These are phyloP conservation scores for Botryosphaeria dothidea DNA, from an alignment of 2,329 filamentous ascomycete species.

Conservation along the genomic window DNA sequence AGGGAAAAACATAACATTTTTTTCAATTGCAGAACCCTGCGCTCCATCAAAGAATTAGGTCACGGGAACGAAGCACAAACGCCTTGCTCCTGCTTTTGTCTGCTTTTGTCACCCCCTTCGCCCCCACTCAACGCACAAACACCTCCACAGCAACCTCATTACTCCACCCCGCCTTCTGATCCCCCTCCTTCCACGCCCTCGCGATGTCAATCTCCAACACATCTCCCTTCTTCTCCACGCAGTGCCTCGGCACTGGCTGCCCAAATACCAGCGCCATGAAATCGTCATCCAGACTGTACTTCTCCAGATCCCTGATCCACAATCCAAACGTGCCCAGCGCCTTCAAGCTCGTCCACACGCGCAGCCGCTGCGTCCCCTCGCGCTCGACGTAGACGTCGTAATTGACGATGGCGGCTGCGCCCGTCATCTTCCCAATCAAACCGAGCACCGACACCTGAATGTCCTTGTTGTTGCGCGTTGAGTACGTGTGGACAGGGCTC, in stretches of 20 bases:
- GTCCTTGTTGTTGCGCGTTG: conserved; percentile 29
- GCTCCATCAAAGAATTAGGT: too few relatives aligned
- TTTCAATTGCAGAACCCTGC: too few relatives aligned
- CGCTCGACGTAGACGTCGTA: conserved; percentile 58
- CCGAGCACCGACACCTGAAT: conserved; percentile 71
- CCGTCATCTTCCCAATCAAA: conserved; percentile 85
- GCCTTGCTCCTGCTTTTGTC: too few relatives aligned
- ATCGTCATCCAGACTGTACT: conserved; percentile 61
- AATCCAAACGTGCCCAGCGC: conserved; percentile 77
- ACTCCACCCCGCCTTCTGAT: conserved; percentile 70
- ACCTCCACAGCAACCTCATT: conserved; percentile 49
- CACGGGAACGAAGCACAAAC: too few relatives aligned
- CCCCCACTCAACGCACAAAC: conserved; percentile 4
- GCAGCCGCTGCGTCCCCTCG: conserved; percentile 59
- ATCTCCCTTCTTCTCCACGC: conserved; percentile 59
- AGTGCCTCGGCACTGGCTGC: conserved; percentile 65
- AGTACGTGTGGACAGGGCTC: conserved; percentile 59
- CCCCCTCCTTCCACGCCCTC: conserved; percentile 75
- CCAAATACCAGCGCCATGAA: conserved; percentile 77
- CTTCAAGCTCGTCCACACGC: conserved; percentile 71
- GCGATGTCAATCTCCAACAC: conserved; percentile 78
- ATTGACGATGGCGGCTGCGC: conserved; percentile 71
- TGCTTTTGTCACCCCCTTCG: too few relatives aligned
- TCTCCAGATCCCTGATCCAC: conserved; percentile 71
- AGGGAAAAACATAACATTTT: too few relatives aligned